Evolutionary conservation across 768 basidiomycete genomes (phyloP).

Genomic region (Serpula lacrymans): DNA sequence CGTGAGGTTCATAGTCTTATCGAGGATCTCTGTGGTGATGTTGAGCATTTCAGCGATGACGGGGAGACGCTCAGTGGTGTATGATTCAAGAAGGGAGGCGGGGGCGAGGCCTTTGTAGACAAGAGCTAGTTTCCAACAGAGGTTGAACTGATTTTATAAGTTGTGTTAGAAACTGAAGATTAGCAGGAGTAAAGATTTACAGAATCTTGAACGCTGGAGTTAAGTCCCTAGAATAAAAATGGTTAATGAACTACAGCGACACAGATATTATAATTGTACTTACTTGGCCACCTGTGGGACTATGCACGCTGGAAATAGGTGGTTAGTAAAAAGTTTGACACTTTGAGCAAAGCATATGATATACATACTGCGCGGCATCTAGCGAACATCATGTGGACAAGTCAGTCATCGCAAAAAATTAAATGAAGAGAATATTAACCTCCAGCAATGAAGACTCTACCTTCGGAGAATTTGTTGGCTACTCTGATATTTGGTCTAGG

Average conservation of each 20-base stretch:
- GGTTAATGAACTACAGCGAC: not conserved
- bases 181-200: slow-evolving; percentile 18
- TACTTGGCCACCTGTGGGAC: slow-evolving; percentile 41
- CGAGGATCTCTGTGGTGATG: slow-evolving; percentile 29
- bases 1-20: slow-evolving; percentile 3
- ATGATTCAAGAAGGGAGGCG: slow-evolving; percentile 35
- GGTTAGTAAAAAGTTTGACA: too few relatives aligned
- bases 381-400: not conserved
- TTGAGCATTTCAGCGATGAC: slow-evolving; percentile 45
- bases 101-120: slow-evolving; percentile 36
- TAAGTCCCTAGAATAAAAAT: slow-evolving; percentile 27
- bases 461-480: slow-evolving; percentile 38
- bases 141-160: slow-evolving; percentile 30
- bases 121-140: slow-evolving; percentile 44
- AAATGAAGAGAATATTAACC: slow-evolving; percentile 27
- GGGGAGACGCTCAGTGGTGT: slow-evolving; percentile 42
- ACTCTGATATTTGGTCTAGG: slow-evolving; percentile 47
- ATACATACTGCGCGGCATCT: slow-evolving; percentile 45
- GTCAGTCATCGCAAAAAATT: not conserved
- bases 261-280: slow-evolving; percentile 11
- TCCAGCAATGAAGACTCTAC: slow-evolving; percentile 47
- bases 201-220: slow-evolving; percentile 35
- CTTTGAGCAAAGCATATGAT: not conserved
- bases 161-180: not conserved
- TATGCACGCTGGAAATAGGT: slow-evolving; percentile 26